These are phyloP conservation scores for Acer campestre DNA, from an alignment of 345 rosid species.

Conservation along the genomic window DNA sequence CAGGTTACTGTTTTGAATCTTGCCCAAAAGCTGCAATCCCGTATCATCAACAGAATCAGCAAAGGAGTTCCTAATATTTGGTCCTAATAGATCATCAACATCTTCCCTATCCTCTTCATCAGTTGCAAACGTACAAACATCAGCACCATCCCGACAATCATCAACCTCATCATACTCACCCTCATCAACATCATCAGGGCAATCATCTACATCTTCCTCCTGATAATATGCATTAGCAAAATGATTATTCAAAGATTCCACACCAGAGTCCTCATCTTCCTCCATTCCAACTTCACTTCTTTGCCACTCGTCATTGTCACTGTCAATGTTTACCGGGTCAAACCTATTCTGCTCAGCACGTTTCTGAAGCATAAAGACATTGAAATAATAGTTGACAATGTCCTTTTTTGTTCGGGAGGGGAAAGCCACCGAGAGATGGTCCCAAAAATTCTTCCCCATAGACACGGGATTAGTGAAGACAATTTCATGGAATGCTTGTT, in stretches of 20 bases:
- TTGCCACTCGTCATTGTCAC: constrained; percentile 60
- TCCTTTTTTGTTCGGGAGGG: constrained; percentile 44
- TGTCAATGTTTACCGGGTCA: constrained; percentile 41
- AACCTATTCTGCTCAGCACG: constrained; percentile 54
- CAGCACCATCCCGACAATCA: constrained; percentile 20
- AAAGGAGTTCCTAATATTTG: constrained; percentile 8
- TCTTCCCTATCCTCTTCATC: constrained; percentile 41
- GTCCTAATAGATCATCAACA: constrained; percentile 30
- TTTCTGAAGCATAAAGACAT: constrained; percentile 51
- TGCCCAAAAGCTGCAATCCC: constrained; percentile 18
- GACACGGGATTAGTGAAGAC: constrained; percentile 48
- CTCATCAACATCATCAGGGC: constrained; percentile 30
- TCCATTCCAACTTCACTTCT: constrained; percentile 26
- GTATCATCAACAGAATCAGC: constrained; percentile 6
- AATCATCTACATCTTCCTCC: constrained; percentile 23
- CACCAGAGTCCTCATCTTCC: constrained; percentile 40
- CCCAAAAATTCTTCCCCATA: constrained; percentile 59
- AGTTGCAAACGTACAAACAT: constrained; percentile 15
- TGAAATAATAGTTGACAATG: constrained; percentile 54
- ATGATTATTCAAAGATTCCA: constrained; percentile 39
- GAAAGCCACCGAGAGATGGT: constrained; percentile 46
- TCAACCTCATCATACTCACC: constrained; percentile 24
- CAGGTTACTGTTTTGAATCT: constrained; percentile 7
- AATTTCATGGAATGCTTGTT: constrained; percentile 31
- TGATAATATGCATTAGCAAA: constrained; percentile 19